phyloP scores from a whole-genome alignment of 2,329 filamentous ascomycete genomes.

The Scedosporium apiospermum region DNA sequence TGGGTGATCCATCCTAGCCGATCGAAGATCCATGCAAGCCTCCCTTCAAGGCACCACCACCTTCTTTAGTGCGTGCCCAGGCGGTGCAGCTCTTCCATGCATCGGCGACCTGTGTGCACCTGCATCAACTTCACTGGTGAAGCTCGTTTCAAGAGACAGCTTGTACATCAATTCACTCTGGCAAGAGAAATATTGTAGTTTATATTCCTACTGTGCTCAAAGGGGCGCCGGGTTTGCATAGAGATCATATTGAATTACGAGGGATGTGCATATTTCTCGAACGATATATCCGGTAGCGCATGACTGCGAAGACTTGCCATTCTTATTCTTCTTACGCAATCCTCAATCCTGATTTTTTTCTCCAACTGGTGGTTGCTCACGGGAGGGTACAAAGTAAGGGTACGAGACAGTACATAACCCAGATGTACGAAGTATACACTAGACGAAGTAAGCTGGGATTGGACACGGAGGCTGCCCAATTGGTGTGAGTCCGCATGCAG shows the following conservation, averaged over 20 bases:
- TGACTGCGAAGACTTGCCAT: background rate
- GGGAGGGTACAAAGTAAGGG: background rate
- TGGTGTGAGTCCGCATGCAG: background rate
- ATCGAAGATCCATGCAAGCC: conserved; percentile 1
- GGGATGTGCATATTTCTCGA: no score
- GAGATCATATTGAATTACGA: background rate
- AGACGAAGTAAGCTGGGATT: background rate
- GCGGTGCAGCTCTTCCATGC: background rate
- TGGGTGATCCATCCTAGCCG: background rate
- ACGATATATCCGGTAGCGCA: no score
- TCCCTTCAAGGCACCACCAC: background rate
- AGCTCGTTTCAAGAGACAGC: background rate
- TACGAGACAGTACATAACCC: background rate
- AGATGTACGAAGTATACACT: background rate
- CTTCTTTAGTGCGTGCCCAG: background rate
- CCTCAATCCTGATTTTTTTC: background rate
- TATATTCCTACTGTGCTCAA: no score
- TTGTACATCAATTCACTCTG: background rate
- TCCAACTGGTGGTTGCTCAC: background rate
- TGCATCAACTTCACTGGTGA: background rate
- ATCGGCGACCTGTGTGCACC: background rate
- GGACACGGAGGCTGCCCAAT: background rate
- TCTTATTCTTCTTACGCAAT: background rate
- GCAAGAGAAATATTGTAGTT: no score
- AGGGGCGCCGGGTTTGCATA: background rate